A percentile compares a stretch with the other conserved stretches of the same genome.
Conservation (phyloP, 2,329 filamentous ascomycete species). For the Chalaropsis ovoidea region DNA sequence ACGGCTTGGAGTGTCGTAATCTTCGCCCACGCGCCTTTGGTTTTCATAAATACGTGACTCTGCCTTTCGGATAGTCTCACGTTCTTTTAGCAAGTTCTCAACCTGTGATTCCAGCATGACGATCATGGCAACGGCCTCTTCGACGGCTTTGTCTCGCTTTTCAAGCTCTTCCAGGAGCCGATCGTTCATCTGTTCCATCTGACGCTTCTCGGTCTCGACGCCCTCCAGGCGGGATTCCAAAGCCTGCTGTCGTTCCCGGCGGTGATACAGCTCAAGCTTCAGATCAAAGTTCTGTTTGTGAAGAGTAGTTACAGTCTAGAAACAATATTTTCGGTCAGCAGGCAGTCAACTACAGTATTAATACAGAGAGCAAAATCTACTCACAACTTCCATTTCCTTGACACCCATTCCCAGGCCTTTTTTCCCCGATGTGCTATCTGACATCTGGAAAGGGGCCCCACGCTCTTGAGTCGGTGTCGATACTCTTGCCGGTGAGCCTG, state of each 20-base stretch:
- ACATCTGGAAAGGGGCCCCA: slow-evolving; percentile 15
- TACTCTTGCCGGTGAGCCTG: slow-evolving; percentile 21
- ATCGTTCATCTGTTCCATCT: slow-evolving; percentile 49
- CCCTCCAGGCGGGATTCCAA: slow-evolving; percentile 49
- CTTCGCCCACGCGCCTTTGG: slow-evolving; percentile 22
- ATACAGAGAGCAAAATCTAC: slow-evolving; percentile 27
- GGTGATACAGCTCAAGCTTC: slow-evolving; percentile 61
- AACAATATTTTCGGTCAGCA: slow-evolving; percentile 20
- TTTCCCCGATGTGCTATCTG: slow-evolving; percentile 36
- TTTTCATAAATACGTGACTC: slow-evolving; percentile 31
- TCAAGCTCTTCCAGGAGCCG: slow-evolving; percentile 51
- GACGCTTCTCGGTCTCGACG: slow-evolving; percentile 45
- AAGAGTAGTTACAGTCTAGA: slow-evolving; percentile 53
- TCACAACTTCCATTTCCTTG: slow-evolving; percentile 58
- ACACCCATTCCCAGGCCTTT: slow-evolving; percentile 45
- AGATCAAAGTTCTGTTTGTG: slow-evolving; percentile 71
- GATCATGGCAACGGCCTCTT: slow-evolving; percentile 61
- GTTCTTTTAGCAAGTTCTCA: slow-evolving; percentile 44
- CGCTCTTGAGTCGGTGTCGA: slow-evolving; percentile 21
- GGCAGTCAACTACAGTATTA: slow-evolving; percentile 15
- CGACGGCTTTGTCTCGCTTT: slow-evolving; percentile 58
- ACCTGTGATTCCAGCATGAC: slow-evolving; percentile 52
- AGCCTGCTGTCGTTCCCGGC: slow-evolving; percentile 51
- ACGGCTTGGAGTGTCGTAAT: slow-evolving; percentile 19
- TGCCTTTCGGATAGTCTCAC: slow-evolving; percentile 43